Evolutionary conservation across 2,329 filamentous ascomycete genomes (phyloP), one percentile per base, ranked within the genome.

Genomic region (Didymella pomorum): DNA sequence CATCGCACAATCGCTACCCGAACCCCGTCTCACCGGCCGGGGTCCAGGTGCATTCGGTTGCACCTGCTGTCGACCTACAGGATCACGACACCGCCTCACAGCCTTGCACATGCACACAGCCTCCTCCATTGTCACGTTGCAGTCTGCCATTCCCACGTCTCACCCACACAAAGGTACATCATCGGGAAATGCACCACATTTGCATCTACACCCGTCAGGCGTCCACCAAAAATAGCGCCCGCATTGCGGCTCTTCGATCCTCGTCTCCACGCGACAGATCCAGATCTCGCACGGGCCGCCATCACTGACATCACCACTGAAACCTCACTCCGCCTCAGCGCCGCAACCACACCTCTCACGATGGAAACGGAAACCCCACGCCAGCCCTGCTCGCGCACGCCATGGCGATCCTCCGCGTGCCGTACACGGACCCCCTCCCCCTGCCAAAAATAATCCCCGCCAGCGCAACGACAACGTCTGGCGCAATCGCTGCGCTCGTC

Each of bases 371-470:
- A 23, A 26, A 39, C 16, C 8, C 14, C 25, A 11, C 29, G n/a
- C 29, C 47, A 56, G 35, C 12, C 41, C 33, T 53, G 48, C 33
- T 25, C 37, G 49, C 49, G 41, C 39, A 48, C 52, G 64, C 62
- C 77, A 89, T 86, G 77, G 85, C 89, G 69, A 85, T 92, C 58
- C 89, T 97, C 80, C 89, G 93, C 67, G 96, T 98, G 70, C 94
- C 94, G 58, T 98, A 94, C 76, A 97, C 92, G 72, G 88, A 91
- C 65, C 88, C 91, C 41, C 84, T 97, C 54, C 87, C 93, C 23
- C 81, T 88, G 25, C 90, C 93, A 3, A 85, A 83, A 51, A 88
- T 95, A 73, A 84, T 92, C 60, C 95, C 95, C 4, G 77, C 83
- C 46, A 87, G 85, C 60, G 93, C 94, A 48, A 83, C 82, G 45